Evolutionary conservation across 2,329 filamentous ascomycete species (phyloP).

Genomic region (Calonectria montana): DNA sequence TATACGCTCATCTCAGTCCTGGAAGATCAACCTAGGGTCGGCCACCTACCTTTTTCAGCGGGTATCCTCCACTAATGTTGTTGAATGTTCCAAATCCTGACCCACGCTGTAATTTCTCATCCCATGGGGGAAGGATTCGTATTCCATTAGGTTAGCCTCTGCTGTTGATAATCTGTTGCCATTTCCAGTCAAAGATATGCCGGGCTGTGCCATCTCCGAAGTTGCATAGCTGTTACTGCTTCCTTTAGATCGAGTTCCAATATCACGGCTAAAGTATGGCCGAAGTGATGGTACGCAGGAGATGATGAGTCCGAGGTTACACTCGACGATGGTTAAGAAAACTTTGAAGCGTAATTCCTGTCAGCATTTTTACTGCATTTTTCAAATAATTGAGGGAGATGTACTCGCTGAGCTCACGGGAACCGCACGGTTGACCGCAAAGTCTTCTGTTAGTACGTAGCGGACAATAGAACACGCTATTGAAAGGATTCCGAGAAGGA

Average conservation of each 20-base stretch:
- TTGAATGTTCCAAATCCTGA: not conserved
- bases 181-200: too few species aligned
- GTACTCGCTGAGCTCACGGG: not conserved
- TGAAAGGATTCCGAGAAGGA: not conserved
- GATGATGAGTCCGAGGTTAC: not conserved
- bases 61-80: not conserved
- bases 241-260: not conserved
- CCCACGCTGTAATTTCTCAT: not conserved
- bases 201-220: not conserved
- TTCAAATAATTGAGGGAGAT: not conserved
- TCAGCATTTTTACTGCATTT: not conserved
- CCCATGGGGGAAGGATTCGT: not conserved
- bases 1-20: too few species aligned
- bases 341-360: not conserved
- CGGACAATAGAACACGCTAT: slow-evolving; percentile 5
- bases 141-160: not conserved
- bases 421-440: not conserved
- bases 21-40: too few species aligned
- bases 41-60: not conserved
- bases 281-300: slow-evolving; percentile 5
- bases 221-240: not conserved
- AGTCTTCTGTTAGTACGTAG: not conserved
- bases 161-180: not conserved
- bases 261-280: not conserved
- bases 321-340: not conserved